Base-by-base conservation (phyloP, 768 basidiomycete species). In the Amanita phalloides region DNA sequence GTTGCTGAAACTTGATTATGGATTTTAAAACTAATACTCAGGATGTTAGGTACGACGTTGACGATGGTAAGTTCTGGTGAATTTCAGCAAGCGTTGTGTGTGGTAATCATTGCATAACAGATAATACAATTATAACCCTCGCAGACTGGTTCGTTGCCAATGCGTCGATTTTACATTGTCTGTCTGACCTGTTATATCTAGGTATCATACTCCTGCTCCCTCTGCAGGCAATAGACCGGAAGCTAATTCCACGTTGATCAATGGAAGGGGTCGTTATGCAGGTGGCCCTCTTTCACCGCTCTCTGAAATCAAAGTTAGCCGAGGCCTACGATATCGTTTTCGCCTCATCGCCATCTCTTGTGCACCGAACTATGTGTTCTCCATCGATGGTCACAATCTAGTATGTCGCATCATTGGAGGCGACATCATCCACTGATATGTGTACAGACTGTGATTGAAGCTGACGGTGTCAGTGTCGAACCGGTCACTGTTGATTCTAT, bases 291-390 rank as follows among this genome's bases (percentile, higher is more conserved):
- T 37, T 4, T 53, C 62, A 7, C 50, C 65, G 0, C 59, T 73
- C 11, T 61, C 71, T 1, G 63, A 74, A 7, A 63, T 73, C 49
- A 67, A 69, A 36, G 74, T 81, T 32, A 43, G 56, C 6, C 49
- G 46, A 0, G 69, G 69, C 14, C 60, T 63, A 45, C 65, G 77
- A 20, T 81, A 80, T 56, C 73, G 80, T 21, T 74, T 81, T 62
- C 73, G 78, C 3, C 35, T 81, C 1, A 55, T 80, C 47, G 64
- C 56, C 50, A 70, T 74, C 48, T 71, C 73, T 10, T 77, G 77
- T 60, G 71, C 73, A 45, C 69, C 59, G 55, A 64, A 53, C 64
- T 74, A 62, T 55, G 56, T 47, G n/a, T 73, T 73, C 58, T 67
- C 64, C 2, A 61, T 72, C 26, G 68, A 72, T 50, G 55, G 60